phyloP scores from a whole-genome alignment of 495 filamentous ascomycete species.

The Gamarada debralockiae region DNA sequence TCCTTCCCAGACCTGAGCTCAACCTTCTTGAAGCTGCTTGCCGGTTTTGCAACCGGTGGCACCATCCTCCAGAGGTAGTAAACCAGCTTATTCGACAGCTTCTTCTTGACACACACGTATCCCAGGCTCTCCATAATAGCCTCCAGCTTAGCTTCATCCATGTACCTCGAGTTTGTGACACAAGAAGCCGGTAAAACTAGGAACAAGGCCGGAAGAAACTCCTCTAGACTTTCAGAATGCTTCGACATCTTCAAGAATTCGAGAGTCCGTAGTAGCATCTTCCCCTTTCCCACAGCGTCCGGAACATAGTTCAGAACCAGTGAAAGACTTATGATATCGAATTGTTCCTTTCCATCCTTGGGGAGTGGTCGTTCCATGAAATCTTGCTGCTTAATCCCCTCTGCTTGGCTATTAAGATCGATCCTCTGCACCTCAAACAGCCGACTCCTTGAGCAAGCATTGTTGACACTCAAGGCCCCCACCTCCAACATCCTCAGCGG shows the following conservation, averaged over 20 bases:
- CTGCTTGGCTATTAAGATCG: constrained; percentile 81
- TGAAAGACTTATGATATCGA: constrained; percentile 90
- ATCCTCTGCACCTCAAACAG: constrained; percentile 77
- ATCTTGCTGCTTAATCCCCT: constrained; percentile 80
- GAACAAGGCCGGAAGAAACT: constrained; percentile 73
- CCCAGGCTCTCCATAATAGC: constrained; percentile 75
- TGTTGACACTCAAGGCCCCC: constrained; percentile 79
- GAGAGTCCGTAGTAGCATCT: constrained; percentile 79
- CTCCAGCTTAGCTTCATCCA: constrained; percentile 67
- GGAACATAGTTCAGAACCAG: constrained; percentile 95
- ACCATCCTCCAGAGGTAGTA: constrained; percentile 75
- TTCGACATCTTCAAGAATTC: constrained; percentile 51
- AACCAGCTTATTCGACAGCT: constrained; percentile 76
- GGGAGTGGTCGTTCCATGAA: constrained; percentile 91
- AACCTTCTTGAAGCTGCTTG: constrained; percentile 56
- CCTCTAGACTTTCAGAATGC: constrained; percentile 22
- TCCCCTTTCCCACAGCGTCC: constrained; percentile 65
- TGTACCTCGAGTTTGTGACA: constrained; percentile 86
- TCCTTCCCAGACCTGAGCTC: constrained; percentile 67
- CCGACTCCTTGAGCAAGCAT: constrained; percentile 71
- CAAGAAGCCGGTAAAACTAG: constrained; percentile 88
- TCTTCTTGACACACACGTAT: constrained; percentile 60
- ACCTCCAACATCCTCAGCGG: constrained; percentile 74
- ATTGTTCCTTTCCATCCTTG: constrained; percentile 51
- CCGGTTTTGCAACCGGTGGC: constrained; percentile 32